These are phyloP conservation scores for Hydrangea macrophylla DNA, from an alignment of 148 eudicot genomes.

Conservation along the genomic window DNA sequence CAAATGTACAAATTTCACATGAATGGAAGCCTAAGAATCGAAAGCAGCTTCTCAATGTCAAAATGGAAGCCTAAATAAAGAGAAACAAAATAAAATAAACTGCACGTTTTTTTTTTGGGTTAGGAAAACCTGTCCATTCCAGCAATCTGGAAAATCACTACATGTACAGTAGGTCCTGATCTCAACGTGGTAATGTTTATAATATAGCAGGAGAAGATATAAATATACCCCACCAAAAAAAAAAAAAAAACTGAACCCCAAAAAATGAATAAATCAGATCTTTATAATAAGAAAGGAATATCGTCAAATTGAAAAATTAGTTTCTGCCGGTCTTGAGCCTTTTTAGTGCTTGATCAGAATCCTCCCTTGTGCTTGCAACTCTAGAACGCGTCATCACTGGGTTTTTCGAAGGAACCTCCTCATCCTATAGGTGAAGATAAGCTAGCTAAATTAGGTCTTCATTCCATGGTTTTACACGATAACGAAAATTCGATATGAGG, in stretches of 20 bases:
- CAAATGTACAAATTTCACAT: constrained; percentile 18
- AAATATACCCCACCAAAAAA: constrained; percentile 6
- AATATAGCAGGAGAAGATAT: constrained; percentile 14
- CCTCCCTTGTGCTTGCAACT: constrained; percentile 35
- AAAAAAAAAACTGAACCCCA: constrained; percentile 15
- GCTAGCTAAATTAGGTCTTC: neutral
- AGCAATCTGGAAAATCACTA: constrained; percentile 13
- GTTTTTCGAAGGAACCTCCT: constrained; percentile 26
- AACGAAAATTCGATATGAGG: neutral
- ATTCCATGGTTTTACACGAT: neutral
- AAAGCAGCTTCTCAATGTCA: constrained; percentile 41
- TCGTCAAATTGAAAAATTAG: constrained; percentile 18
- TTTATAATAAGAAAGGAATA: constrained; percentile 30
- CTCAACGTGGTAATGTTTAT: constrained; percentile 23
- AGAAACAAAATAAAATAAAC: constrained; percentile 13
- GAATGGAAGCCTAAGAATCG: constrained; percentile 28
- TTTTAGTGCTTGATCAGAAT: constrained; percentile 52
- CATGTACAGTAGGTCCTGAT: constrained; percentile 59
- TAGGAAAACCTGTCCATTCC: constrained; percentile 24
- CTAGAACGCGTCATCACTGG: constrained; percentile 29
- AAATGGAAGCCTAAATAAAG: constrained; percentile 36
- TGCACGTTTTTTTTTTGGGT: constrained; percentile 13
- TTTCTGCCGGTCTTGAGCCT: constrained; percentile 58
- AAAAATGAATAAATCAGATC: constrained; percentile 48
- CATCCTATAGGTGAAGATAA: constrained; percentile 25